These are phyloP conservation scores for Sapria himalayana DNA, from an alignment of 345 rosid genomes.

Conservation along the genomic window DNA sequence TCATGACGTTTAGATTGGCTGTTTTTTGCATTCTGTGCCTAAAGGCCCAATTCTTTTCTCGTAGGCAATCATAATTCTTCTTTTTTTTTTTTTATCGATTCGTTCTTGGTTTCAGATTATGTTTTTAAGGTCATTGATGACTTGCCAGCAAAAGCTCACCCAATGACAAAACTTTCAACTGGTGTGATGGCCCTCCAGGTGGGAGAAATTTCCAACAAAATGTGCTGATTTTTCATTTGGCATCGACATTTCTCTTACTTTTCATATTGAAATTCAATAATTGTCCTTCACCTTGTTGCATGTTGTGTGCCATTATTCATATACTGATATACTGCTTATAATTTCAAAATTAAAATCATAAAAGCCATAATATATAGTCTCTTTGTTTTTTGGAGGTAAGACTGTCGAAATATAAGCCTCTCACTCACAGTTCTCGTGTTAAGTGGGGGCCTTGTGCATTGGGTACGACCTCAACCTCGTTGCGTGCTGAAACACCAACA, in stretches of 20 bases:
- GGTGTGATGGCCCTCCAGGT: constrained; percentile 99
- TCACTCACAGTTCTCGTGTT: too few species aligned
- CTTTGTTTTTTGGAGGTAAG: too few species aligned
- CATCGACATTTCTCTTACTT: not conserved
- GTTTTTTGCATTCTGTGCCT: constrained; percentile 1
- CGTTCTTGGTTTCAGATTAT: constrained; percentile 33
- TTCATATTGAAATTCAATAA: too few species aligned
- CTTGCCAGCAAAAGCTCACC: constrained; percentile 75
- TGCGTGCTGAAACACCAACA: too few species aligned
- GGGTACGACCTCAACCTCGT: too few species aligned
- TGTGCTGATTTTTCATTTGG: not conserved
- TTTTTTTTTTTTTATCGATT: constrained; percentile 1
- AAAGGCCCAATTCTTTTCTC: constrained; percentile 1
- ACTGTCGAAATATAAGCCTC: too few species aligned
- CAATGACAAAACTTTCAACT: constrained; percentile 92
- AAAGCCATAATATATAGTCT: too few species aligned
- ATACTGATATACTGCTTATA: too few species aligned
- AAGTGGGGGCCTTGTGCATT: too few species aligned
- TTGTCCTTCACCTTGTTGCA: too few species aligned
- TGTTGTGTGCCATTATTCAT: too few species aligned
- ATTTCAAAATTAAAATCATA: too few species aligned
- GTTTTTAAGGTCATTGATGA: constrained; percentile 84
- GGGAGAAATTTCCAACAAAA: constrained; percentile 6
- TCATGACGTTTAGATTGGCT: not conserved
- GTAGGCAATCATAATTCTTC: not conserved